Evolutionary conservation across 352 stramenopile genomes (phyloP), one percentile per base, ranked within the genome.

Genomic region (Phytophthora idaei): DNA sequence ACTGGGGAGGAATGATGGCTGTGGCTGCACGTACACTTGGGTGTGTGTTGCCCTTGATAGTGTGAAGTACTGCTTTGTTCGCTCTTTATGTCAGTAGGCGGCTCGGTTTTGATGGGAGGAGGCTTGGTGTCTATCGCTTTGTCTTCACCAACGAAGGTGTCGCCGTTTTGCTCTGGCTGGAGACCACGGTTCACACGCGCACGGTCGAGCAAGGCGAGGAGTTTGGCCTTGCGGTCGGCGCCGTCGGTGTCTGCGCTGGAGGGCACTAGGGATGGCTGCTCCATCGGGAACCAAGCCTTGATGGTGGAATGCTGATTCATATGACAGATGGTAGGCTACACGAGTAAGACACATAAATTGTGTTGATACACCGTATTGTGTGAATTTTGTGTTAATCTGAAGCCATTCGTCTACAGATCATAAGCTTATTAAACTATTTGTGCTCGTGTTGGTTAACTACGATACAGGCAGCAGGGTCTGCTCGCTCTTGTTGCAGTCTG

Each of bases 181-280:
- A 68, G 21, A n/a, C 59, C 36, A 21, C 61, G 61, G 36, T 79
- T 72, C 12, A 71, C 57, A 8, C 75, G 71, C 15, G 74, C 77
- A 31, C 69, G 77, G 53, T 79, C 71, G 29, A 87, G 69, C n/a
- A 88, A 64, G 14, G 75, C 70, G 17, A 77, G 65, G 7, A 88
- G 25, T 47, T 78, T 65, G 27, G 50, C 34, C 51, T 79, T 78
- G 60, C 44, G 71, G 31, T 55, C 48, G 12, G 17, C 28, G 27
- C 61, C 56, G n/a, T 64, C 58, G 10, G 37, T 11, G 28, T 66
- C 68, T 2, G 27, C 49, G 25, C 11, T 51, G 21, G 48, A 47
- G 9, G 46, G 17, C 21, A 28, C 27, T 11, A 25, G 10, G 32
- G 21, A 12, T 27, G 46, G 32, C 17, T 69, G 57, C 47, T 76